These are phyloP conservation scores for Erigeron philadelphicus DNA, from an alignment of 140 eudicot genomes.

Conservation along the genomic window DNA sequence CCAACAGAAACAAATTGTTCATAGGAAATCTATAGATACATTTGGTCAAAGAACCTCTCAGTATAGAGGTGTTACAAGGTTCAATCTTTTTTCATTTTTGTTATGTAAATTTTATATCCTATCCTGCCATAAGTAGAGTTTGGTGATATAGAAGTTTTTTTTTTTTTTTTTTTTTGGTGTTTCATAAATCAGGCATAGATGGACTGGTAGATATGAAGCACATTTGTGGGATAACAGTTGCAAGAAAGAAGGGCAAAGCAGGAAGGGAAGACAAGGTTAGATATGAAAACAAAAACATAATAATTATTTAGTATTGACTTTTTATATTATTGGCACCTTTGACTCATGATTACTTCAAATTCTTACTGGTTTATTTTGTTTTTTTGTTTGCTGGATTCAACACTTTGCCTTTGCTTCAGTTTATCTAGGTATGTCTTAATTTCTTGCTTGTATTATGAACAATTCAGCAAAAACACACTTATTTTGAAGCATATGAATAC, in stretches of 20 bases:
- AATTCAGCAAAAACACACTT: no score
- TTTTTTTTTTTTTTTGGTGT: background rate
- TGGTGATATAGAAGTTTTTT: no score
- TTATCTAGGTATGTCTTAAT: constrained; percentile 60
- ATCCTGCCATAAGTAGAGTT: no score
- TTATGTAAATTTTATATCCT: no score
- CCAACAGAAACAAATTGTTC: constrained; percentile 67
- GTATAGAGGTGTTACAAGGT: constrained; percentile 97
- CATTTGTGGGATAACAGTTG: constrained; percentile 93
- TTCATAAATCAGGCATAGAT: constrained; percentile 54
- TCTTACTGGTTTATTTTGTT: constrained; percentile 29
- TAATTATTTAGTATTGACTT: constrained; percentile 3
- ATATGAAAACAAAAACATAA: constrained; percentile 20
- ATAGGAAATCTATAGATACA: constrained; percentile 82
- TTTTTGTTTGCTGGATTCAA: background rate
- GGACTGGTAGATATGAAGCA: constrained; percentile 95
- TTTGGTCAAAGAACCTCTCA: constrained; percentile 96
- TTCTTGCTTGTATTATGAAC: background rate
- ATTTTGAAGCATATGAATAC: no score
- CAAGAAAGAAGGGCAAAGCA: constrained; percentile 84
- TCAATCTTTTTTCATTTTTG: background rate
- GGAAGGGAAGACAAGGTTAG: constrained; percentile 89
- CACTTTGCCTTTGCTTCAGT: constrained; percentile 45
- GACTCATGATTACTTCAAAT: constrained; percentile 15
- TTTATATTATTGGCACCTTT: constrained; percentile 22